Conservation (phyloP, 2,329 filamentous ascomycete genomes). For the Colletotrichum salicis region DNA sequence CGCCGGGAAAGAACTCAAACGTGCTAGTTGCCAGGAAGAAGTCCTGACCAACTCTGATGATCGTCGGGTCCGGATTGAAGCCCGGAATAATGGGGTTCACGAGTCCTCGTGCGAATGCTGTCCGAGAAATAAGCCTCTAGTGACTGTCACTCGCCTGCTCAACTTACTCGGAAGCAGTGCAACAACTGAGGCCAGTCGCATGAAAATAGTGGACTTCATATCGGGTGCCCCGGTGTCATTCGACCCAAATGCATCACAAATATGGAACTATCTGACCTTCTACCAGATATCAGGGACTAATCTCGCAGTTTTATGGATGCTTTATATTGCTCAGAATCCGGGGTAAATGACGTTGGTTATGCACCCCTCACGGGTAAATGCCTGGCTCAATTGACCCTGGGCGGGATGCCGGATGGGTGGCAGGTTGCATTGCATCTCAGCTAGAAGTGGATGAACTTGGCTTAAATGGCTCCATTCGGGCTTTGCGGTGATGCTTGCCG, state of each 20-base stretch:
- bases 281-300: no score
- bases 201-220: background rate
- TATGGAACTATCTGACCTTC: background rate
- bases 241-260: background rate
- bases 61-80: constrained; percentile 35
- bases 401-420: background rate
- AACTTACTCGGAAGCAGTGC: background rate
- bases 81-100: constrained; percentile 35
- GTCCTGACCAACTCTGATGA: constrained; percentile 31
- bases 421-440: constrained; percentile 7
- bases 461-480: constrained; percentile 1
- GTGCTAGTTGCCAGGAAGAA: constrained; percentile 35
- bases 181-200: background rate
- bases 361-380: constrained; percentile 35
- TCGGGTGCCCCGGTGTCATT: background rate
- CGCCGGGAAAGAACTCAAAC: constrained; percentile 34
- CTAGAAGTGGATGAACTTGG: constrained; percentile 4
- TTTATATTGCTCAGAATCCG: constrained; percentile 4
- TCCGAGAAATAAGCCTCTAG: background rate
- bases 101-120: constrained; percentile 10
- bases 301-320: background rate
- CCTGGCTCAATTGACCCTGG: constrained; percentile 21
- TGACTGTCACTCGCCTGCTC: background rate
- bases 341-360: constrained; percentile 8
- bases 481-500: constrained; percentile 16